phyloP scores from a whole-genome alignment of 495 filamentous ascomycete genomes.

The Trypethelium eluteriae region DNA sequence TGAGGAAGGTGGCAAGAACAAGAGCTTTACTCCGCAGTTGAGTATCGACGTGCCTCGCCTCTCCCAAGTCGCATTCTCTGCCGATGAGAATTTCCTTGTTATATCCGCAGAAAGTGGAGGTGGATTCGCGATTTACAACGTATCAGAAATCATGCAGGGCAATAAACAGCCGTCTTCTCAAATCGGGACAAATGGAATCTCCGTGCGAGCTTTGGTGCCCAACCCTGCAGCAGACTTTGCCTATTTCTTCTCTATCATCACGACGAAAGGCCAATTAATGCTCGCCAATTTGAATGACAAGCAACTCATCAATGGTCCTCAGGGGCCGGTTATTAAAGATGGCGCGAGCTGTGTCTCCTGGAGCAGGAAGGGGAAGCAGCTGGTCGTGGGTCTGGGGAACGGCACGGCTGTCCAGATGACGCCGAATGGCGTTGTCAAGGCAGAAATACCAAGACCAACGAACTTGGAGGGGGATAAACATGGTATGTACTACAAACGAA shows the following conservation, averaged over 20 bases:
- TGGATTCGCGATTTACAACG: conserved; percentile 75
- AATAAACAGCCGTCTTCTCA: conserved; percentile 62
- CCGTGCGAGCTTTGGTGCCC: conserved; percentile 66
- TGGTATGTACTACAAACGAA: conserved; percentile 42
- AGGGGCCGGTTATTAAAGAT: conserved; percentile 59
- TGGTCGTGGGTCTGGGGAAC: conserved; percentile 79
- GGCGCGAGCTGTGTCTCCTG: conserved; percentile 81
- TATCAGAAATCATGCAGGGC: conserved; percentile 54
- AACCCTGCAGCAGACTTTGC: conserved; percentile 59
- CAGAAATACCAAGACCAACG: conserved; percentile 68
- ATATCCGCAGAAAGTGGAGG: conserved; percentile 75
- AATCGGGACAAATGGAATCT: conserved; percentile 63
- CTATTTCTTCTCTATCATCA: conserved; percentile 68
- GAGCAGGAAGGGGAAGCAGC: conserved; percentile 87
- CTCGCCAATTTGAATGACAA: conserved; percentile 72
- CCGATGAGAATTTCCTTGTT: conserved; percentile 74
- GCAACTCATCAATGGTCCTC: conserved; percentile 50
- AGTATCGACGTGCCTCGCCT: conserved; percentile 66
- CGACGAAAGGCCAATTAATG: conserved; percentile 67
- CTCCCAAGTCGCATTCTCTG: conserved; percentile 83
- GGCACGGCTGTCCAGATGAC: conserved; percentile 79
- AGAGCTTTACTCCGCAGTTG: conserved; percentile 64
- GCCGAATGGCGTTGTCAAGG: conserved; percentile 66
- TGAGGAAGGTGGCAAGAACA: conserved; percentile 50
- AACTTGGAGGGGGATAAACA: conserved; percentile 57